phyloP scores from a whole-genome alignment of 2,329 filamentous ascomycete species.

The Fusarium protoensiforme region DNA sequence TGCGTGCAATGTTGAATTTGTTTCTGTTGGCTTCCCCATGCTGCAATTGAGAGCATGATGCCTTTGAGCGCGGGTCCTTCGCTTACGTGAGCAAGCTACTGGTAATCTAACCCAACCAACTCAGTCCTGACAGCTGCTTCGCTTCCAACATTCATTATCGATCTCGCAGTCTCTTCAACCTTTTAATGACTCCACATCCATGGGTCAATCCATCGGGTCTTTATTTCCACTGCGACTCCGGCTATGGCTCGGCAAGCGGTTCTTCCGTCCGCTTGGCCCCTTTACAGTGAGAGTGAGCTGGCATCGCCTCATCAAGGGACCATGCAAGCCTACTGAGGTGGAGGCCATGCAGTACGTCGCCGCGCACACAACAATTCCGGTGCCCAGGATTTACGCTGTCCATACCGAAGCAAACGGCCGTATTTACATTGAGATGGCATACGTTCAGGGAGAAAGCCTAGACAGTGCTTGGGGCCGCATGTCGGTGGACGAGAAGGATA shows the following conservation, averaged over 20 bases:
- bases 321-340: slow-evolving; percentile 43
- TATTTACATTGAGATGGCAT: slow-evolving; percentile 45
- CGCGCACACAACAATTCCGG: slow-evolving; percentile 41
- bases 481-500: slow-evolving; percentile 30
- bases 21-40: neutral
- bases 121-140: too few relatives aligned
- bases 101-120: too few relatives aligned
- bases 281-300: slow-evolving; percentile 38
- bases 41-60: too few relatives aligned
- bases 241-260: slow-evolving; percentile 42
- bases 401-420: slow-evolving; percentile 20
- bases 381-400: slow-evolving; percentile 41
- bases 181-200: slow-evolving; percentile 8
- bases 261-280: slow-evolving; percentile 35
- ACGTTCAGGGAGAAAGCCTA: slow-evolving; percentile 33
- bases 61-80: too few relatives aligned
- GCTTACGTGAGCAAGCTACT: too few relatives aligned
- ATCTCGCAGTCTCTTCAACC: neutral
- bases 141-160: too few relatives aligned
- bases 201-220: slow-evolving; percentile 42
- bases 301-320: slow-evolving; percentile 46
- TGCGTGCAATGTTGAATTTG: neutral
- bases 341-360: slow-evolving; percentile 47
- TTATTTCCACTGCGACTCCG: slow-evolving; percentile 38
- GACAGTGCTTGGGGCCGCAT: slow-evolving; percentile 32